phyloP scores from a whole-genome alignment of 2,329 filamentous ascomycete genomes.

The Fusarium mangiferae region DNA sequence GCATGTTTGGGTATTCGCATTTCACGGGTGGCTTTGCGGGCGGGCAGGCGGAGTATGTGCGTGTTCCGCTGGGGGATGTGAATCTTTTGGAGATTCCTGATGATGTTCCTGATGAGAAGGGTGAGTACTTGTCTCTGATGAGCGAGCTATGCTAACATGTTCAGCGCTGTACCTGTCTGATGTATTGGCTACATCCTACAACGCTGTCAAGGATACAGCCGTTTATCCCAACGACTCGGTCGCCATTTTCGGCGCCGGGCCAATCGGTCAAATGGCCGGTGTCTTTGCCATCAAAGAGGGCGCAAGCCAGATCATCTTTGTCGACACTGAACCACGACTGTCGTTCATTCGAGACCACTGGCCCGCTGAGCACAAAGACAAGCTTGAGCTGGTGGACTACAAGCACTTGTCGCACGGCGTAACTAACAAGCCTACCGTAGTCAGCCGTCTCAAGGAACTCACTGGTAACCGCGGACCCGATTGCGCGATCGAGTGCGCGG shows the following conservation, averaged over 20 bases:
- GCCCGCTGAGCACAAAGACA: slow-evolving; percentile 56
- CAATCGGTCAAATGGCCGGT: slow-evolving; percentile 85
- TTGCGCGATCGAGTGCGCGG: slow-evolving; percentile 74
- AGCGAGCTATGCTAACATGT: background rate
- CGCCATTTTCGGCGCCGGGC: slow-evolving; percentile 86
- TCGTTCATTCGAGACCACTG: slow-evolving; percentile 73
- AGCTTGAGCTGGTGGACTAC: slow-evolving; percentile 77
- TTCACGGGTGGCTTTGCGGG: slow-evolving; percentile 90
- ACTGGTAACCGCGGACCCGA: slow-evolving; percentile 79
- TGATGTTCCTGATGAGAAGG: slow-evolving; percentile 85
- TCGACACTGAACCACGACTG: slow-evolving; percentile 78
- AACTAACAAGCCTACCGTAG: slow-evolving; percentile 69
- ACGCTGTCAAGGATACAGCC: slow-evolving; percentile 83
- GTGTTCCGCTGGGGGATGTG: slow-evolving; percentile 82
- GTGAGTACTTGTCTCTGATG: slow-evolving; percentile 26
- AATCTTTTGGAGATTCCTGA: slow-evolving; percentile 84
- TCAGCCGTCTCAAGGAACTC: slow-evolving; percentile 77
- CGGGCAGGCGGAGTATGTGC: slow-evolving; percentile 87
- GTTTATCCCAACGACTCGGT: slow-evolving; percentile 82
- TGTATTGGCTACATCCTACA: slow-evolving; percentile 81
- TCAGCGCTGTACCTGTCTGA: slow-evolving; percentile 78
- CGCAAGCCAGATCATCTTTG: slow-evolving; percentile 79
- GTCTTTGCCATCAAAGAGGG: slow-evolving; percentile 80
- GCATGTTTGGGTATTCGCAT: slow-evolving; percentile 78
- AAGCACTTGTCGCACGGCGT: slow-evolving; percentile 67